Percentiles rank a stretch among this genome's conserved stretches.
Conservation (phyloP, 2,329 filamentous ascomycete genomes). For the Aspergillus ruber region DNA sequence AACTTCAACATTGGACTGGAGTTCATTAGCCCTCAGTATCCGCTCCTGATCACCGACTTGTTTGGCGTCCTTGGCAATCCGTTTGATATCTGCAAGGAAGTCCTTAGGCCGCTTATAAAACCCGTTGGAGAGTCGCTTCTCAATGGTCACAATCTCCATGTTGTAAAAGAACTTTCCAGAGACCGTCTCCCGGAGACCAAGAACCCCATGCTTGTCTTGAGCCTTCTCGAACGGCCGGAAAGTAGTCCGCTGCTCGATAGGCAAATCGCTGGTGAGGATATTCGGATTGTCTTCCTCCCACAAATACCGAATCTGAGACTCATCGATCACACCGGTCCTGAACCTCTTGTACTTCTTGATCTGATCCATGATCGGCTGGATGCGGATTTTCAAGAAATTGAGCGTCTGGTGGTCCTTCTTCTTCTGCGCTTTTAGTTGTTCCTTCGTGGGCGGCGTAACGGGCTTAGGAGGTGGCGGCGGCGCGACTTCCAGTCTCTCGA, state of each 20-base stretch:
- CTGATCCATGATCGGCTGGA: slow-evolving; percentile 96
- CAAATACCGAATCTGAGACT: slow-evolving; percentile 68
- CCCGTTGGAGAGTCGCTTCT: slow-evolving; percentile 92
- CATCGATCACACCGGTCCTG: slow-evolving; percentile 69
- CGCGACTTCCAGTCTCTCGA: slow-evolving; percentile 70
- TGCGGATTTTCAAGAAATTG: slow-evolving; percentile 78
- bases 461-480: slow-evolving; percentile 63
- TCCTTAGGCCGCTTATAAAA: slow-evolving; percentile 89
- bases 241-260: slow-evolving; percentile 51
- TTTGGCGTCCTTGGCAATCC: slow-evolving; percentile 76
- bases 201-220: slow-evolving; percentile 70
- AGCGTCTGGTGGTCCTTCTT: slow-evolving; percentile 76
- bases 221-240: slow-evolving; percentile 71
- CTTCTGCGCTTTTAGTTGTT: slow-evolving; percentile 72
- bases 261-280: slow-evolving; percentile 54
- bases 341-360: slow-evolving; percentile 93
- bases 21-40: slow-evolving; percentile 80
- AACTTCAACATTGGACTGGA: slow-evolving; percentile 88
- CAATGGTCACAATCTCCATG: slow-evolving; percentile 83
- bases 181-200: slow-evolving; percentile 66
- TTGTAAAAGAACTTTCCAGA: slow-evolving; percentile 92
- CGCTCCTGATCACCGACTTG: slow-evolving; percentile 76
- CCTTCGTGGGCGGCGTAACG: slow-evolving; percentile 60
- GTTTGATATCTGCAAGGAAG: slow-evolving; percentile 80
- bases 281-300: slow-evolving; percentile 76